These are phyloP conservation scores for Salix koriyanagi DNA, from an alignment of 345 rosid genomes.

Conservation along the genomic window DNA sequence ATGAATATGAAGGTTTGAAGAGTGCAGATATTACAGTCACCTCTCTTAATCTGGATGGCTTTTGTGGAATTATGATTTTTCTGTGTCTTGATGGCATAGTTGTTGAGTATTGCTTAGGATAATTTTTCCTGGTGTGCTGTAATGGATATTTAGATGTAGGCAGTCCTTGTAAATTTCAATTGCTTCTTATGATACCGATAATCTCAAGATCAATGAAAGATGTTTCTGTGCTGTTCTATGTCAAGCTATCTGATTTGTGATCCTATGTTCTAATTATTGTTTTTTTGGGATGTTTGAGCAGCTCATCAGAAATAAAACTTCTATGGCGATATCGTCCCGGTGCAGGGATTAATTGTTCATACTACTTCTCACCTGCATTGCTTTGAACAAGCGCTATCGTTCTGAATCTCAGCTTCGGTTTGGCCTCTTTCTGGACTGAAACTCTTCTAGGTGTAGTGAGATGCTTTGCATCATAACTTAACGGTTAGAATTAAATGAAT, in stretches of 20 bases:
- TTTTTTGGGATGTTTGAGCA: background rate
- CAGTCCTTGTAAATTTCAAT: background rate
- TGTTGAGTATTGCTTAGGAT: background rate
- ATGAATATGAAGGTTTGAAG: background rate
- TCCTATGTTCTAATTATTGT: background rate
- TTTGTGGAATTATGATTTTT: background rate
- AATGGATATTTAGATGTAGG: background rate
- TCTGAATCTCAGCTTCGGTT: too few relatives aligned
- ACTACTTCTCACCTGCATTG: background rate
- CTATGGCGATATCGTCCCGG: background rate
- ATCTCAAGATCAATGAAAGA: background rate
- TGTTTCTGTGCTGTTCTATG: background rate
- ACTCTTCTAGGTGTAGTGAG: background rate
- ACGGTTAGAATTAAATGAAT: too few relatives aligned
- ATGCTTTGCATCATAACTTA: background rate
- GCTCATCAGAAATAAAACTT: background rate
- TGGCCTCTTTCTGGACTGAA: background rate
- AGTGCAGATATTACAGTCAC: background rate
- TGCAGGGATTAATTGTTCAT: too few relatives aligned
- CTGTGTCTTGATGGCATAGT: background rate
- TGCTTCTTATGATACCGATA: background rate
- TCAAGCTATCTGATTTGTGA: background rate
- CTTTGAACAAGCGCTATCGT: background rate
- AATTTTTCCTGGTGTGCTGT: background rate
- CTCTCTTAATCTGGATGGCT: background rate